Percentiles rank a stretch among this genome's conserved stretches.
These are phyloP conservation scores for Ceraceosorus guamensis DNA, from an alignment of 1,284 basidiomycete species.

Conservation along the genomic window DNA sequence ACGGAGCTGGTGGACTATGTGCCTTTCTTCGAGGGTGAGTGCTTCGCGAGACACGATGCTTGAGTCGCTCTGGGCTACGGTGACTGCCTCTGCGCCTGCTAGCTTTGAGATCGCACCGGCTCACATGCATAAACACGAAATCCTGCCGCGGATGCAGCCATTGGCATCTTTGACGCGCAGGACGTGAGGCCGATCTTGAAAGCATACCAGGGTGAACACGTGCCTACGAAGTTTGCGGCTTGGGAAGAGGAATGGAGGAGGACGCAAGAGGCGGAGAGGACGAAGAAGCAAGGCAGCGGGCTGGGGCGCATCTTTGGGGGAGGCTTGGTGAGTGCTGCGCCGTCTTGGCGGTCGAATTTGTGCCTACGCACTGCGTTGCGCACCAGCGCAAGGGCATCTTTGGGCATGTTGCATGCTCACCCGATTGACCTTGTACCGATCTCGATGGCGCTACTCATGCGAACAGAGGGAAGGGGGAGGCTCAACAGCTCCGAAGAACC, in stretches of 20 bases:
- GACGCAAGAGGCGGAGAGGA: conserved; percentile 71
- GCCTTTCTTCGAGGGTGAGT: conserved; percentile 90
- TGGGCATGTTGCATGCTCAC: too few relatives aligned
- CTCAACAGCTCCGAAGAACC: conserved; percentile 54
- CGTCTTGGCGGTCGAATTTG: neutral
- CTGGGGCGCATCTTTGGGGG: conserved; percentile 26
- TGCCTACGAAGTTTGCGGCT: conserved; percentile 67
- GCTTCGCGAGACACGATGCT: neutral
- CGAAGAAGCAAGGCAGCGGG: conserved; percentile 58
- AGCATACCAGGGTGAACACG: conserved; percentile 78
- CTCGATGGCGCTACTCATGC: too few relatives aligned
- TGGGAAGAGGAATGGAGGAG: neutral
- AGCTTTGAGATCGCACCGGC: neutral
- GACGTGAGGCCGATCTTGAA: conserved; percentile 84
- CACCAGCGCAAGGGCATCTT: too few relatives aligned
- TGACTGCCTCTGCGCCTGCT: too few relatives aligned
- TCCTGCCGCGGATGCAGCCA: conserved; percentile 37
- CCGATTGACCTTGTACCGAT: neutral
- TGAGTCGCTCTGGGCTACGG: neutral
- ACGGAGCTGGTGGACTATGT: conserved; percentile 76
- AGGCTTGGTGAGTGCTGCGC: neutral
- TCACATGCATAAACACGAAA: neutral
- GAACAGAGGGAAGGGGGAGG: conserved; percentile 2
- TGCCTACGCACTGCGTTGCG: too few relatives aligned
- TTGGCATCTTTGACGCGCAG: conserved; percentile 49